Conservation (phyloP, 2,329 filamentous ascomycete genomes). For the Fonsecaea nubica region DNA sequence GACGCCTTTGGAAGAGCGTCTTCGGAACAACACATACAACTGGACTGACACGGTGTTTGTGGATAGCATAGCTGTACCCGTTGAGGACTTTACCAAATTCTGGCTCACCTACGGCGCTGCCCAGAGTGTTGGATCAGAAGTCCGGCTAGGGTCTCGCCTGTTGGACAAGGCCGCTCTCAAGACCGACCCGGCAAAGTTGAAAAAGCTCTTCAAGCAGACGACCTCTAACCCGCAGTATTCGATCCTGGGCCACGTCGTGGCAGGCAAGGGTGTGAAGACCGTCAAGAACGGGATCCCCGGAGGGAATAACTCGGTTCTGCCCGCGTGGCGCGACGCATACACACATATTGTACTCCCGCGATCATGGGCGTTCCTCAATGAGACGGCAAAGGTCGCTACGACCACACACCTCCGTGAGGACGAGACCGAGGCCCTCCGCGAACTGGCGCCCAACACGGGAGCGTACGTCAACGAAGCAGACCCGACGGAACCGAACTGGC, state of each 20-base stretch:
- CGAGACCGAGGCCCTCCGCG: constrained; percentile 40
- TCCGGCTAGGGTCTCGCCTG: constrained; percentile 33
- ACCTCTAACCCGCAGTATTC: constrained; percentile 32
- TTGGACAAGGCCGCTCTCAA: constrained; percentile 29
- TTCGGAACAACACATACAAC: constrained; percentile 32
- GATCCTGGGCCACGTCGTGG: constrained; percentile 33
- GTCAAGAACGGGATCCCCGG: constrained; percentile 39
- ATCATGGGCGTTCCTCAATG: constrained; percentile 32
- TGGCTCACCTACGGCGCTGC: constrained; percentile 11
- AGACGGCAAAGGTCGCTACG: constrained; percentile 25
- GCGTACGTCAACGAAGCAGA: constrained; percentile 47
- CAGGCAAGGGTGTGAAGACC: constrained; percentile 42
- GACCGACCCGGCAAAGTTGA: constrained; percentile 34
- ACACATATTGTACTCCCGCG: constrained; percentile 38
- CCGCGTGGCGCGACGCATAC: constrained; percentile 47
- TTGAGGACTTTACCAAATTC: constrained; percentile 40
- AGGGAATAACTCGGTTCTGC: constrained; percentile 40
- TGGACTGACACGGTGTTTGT: constrained; percentile 39
- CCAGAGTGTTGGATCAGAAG: constrained; percentile 26
- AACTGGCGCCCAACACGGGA: constrained; percentile 41
- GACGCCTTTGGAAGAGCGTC: constrained; percentile 31
- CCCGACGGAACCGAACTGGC: constrained; percentile 49
- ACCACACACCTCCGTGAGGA: constrained; percentile 29
- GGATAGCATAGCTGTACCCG: constrained; percentile 42
- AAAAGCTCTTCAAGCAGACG: constrained; percentile 32